Evolutionary conservation across 1,139 yeast species (phyloP), one percentile per base, ranked within the genome.

Genomic region (Komagataea norvegica): DNA sequence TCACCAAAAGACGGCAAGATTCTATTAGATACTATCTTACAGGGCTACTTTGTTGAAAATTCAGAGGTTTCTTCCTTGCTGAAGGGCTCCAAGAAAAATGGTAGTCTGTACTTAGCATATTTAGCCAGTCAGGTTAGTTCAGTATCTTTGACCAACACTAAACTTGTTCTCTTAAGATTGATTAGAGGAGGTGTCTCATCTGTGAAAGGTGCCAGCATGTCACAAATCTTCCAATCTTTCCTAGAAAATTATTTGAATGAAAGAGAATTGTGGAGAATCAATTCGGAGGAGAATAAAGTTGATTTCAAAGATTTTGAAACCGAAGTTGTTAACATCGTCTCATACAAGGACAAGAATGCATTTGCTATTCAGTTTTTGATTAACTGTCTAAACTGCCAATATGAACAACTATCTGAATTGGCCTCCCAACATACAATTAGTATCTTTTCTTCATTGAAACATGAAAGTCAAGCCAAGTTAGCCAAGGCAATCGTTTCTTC

Each of bases 291-390:
- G 9, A 70, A 75, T 32, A 74, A 75, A 39, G 64, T 75, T 29
- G 67, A 70, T 37, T 70, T 74, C 46, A 60, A 54, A n/a, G 64
- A 60, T 2, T 72, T 82, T 40, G 91, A 84, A 55, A 46, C 54
- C 3, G 62, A 72, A n/a, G 54, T 83, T 14, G 69, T 81, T 18
- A 65, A 68, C 11, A 57, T 82, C 42, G 74, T 85, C 15, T 72
- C 84, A 10, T 65, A 72, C 9, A 73, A 71, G 42, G 88, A 79
- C 42, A 74, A 73, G 54, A 69, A 67, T 43, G 60, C 56, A 9
- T 63, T 63, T 40, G 88, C 83, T 41, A 68, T 81, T 29, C 72
- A 73, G 28, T 83, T 88, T 62, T 55, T 87, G 29, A 69, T 76
- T 37, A 62, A 64, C 16, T 73, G 76, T 2, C 62, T 79, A 46